phyloP scores from a whole-genome alignment of 2,329 filamentous ascomycete species.

The Exophiala alcalophila region DNA sequence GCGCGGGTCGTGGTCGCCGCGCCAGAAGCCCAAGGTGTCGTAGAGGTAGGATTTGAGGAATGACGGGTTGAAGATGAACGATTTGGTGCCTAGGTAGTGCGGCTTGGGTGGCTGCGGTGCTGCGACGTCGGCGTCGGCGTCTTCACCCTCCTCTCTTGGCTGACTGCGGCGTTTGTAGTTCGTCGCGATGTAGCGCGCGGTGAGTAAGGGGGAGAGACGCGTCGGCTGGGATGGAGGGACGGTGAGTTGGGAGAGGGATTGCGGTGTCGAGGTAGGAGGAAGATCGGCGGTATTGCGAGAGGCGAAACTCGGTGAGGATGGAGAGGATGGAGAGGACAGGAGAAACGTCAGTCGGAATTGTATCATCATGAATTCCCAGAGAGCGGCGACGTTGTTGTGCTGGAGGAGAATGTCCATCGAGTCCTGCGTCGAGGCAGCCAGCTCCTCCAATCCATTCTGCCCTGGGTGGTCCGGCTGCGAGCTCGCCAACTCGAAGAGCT shows the following conservation, averaged over 20 bases:
- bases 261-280: slow-evolving; percentile 21
- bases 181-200: slow-evolving; percentile 44
- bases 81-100: slow-evolving; percentile 51
- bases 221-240: slow-evolving; percentile 39
- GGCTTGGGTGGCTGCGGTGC: slow-evolving; percentile 25
- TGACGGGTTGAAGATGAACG: slow-evolving; percentile 64
- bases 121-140: slow-evolving; percentile 21
- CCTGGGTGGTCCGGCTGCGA: slow-evolving; percentile 29
- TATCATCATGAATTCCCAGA: slow-evolving; percentile 63
- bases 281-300: background rate
- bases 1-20: slow-evolving; percentile 65
- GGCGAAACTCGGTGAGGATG: slow-evolving; percentile 27
- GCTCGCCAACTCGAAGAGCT: slow-evolving; percentile 54
- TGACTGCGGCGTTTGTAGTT: slow-evolving; percentile 23
- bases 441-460: no score
- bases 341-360: slow-evolving; percentile 56
- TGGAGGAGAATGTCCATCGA: slow-evolving; percentile 52
- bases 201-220: slow-evolving; percentile 44
- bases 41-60: slow-evolving; percentile 64
- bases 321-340: slow-evolving; percentile 21
- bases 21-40: slow-evolving; percentile 82
- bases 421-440: slow-evolving; percentile 35
- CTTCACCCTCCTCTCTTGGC: no score
- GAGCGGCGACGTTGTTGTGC: slow-evolving; percentile 57
- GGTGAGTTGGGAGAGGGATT: slow-evolving; percentile 35